Evolutionary conservation across 306 rosid species (phyloP).

Genomic region (Vigna nakashimae): DNA sequence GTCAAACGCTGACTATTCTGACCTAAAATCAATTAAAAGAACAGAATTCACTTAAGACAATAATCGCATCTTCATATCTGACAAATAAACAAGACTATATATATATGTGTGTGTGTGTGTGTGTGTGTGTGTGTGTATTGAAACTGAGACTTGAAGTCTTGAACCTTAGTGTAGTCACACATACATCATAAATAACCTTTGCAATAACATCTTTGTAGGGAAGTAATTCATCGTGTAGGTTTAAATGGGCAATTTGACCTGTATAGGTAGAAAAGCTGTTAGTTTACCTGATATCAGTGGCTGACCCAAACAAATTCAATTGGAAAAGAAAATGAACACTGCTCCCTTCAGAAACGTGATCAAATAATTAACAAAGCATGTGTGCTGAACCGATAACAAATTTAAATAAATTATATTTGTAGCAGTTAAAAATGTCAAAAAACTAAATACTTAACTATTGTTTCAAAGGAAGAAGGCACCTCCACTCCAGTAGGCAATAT

Average conservation of each 20-base stretch:
- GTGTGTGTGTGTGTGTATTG: neutral
- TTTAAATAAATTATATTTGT: neutral
- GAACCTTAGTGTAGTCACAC: slow-evolving; percentile 40
- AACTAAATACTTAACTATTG: slow-evolving; percentile 79
- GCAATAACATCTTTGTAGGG: slow-evolving; percentile 90
- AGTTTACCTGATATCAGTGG: slow-evolving; percentile 40
- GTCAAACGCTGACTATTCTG: slow-evolving; percentile 3
- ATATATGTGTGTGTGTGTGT: neutral
- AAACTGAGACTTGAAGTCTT: neutral
- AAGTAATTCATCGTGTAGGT: slow-evolving; percentile 87
- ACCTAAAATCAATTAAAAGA: slow-evolving; percentile 20
- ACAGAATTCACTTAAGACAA: slow-evolving; percentile 1
- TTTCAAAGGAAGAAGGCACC: slow-evolving; percentile 95
- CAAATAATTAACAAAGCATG: slow-evolving; percentile 6
- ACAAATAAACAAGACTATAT: slow-evolving; percentile 3
- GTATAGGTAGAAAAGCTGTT: slow-evolving; percentile 51
- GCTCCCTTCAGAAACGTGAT: neutral
- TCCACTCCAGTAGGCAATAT: slow-evolving; percentile 82
- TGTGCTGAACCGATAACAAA: neutral
- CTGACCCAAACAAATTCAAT: slow-evolving; percentile 40
- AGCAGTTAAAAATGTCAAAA: neutral
- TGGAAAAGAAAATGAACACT: slow-evolving; percentile 21
- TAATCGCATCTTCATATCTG: slow-evolving; percentile 3
- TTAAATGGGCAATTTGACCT: slow-evolving; percentile 97
- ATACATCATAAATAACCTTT: slow-evolving; percentile 87